phyloP scores from a whole-genome alignment of 495 filamentous ascomycete genomes.

The Platismatia glauca region DNA sequence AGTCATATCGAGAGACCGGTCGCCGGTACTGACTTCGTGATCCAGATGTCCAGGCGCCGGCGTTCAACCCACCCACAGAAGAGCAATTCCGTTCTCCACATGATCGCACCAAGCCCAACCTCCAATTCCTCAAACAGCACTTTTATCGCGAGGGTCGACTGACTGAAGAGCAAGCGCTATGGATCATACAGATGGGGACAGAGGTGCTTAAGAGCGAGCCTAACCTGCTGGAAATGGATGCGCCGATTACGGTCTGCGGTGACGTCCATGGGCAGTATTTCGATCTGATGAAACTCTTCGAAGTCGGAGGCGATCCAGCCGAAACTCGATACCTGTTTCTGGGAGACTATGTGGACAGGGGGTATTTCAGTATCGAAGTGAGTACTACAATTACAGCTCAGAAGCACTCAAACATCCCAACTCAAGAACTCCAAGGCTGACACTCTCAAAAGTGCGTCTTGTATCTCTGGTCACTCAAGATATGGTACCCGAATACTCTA shows the following conservation, averaged over 20 bases:
- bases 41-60: slow-evolving; percentile 90
- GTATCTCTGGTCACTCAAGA: slow-evolving; percentile 96
- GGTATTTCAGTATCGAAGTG: slow-evolving; percentile 97
- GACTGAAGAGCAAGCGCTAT: slow-evolving; percentile 93
- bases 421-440: slow-evolving; percentile 13
- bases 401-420: background rate
- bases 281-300: slow-evolving; percentile 98
- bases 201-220: slow-evolving; percentile 79
- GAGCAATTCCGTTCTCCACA: slow-evolving; percentile 70
- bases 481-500: slow-evolving; percentile 95
- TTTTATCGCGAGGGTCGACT: slow-evolving; percentile 95
- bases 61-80: slow-evolving; percentile 79
- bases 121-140: slow-evolving; percentile 93
- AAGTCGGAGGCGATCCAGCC: slow-evolving; percentile 92
- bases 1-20: background rate
- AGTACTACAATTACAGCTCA: slow-evolving; percentile 14
- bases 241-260: slow-evolving; percentile 97
- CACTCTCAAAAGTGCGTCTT: slow-evolving; percentile 61
- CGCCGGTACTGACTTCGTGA: slow-evolving; percentile 19
- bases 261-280: slow-evolving; percentile 99
- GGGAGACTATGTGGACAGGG: slow-evolving; percentile 94
- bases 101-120: slow-evolving; percentile 79
- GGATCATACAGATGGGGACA: slow-evolving; percentile 79
- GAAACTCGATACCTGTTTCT: slow-evolving; percentile 95
- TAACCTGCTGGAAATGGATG: slow-evolving; percentile 97